phyloP scores from a whole-genome alignment of 78 protist species.

The Dictyostelium brefeldianum region DNA sequence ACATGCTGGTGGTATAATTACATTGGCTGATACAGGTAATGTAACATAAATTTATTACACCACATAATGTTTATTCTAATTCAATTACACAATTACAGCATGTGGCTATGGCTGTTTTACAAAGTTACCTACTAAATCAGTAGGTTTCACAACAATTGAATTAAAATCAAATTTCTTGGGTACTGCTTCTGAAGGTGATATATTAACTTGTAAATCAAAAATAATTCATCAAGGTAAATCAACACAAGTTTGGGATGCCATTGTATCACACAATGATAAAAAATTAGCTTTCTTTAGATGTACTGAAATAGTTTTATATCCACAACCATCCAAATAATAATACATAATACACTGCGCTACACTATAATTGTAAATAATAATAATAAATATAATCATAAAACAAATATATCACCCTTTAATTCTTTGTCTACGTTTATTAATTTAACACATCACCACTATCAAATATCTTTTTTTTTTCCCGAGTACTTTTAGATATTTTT shows the following conservation, averaged over 20 bases:
- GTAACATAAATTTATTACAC: no score
- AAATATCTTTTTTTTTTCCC: no score
- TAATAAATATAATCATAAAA: background rate
- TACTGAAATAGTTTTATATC: constrained; percentile 63
- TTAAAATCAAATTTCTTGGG: constrained; percentile 56
- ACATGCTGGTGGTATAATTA: constrained; percentile 62
- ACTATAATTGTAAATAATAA: background rate
- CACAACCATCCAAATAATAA: background rate
- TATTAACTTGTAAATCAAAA: constrained; percentile 8
- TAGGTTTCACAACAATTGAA: constrained; percentile 73
- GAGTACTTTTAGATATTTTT: no score
- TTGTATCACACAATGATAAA: background rate
- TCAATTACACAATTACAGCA: background rate
- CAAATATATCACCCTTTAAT: background rate
- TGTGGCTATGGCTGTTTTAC: constrained; percentile 70
- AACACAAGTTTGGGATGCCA: constrained; percentile 77
- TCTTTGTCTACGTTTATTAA: no score
- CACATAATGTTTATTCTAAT: no score
- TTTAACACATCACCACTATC: no score
- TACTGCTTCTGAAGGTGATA: constrained; percentile 37
- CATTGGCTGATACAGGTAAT: constrained; percentile 67
- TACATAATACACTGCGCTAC: no score
- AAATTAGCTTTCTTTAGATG: constrained; percentile 62
- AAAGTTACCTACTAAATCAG: constrained; percentile 40
- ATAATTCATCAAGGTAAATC: constrained; percentile 43